A percentile compares a stretch with the other conserved stretches of the same genome.
Conservation (phyloP, 768 basidiomycete species). For the Mycena leptocephala region DNA sequence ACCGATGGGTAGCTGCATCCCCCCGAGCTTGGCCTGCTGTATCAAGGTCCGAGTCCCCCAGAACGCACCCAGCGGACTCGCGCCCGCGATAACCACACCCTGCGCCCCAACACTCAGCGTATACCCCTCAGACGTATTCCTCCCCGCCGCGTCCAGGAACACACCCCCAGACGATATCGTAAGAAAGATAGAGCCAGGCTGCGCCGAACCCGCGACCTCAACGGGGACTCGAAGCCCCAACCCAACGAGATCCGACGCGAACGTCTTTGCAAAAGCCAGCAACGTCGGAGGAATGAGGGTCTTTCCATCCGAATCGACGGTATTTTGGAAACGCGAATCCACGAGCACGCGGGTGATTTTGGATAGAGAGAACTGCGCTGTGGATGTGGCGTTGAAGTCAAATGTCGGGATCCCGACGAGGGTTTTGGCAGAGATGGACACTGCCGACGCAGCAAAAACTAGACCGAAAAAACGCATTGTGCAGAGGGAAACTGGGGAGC, state of each 20-base stretch:
- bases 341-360: conserved; percentile 34
- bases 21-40: conserved; percentile 33
- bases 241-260: conserved; percentile 29
- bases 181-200: conserved; percentile 29
- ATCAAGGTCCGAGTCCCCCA: conserved; percentile 35
- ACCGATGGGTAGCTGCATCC: conserved; percentile 18
- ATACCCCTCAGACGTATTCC: conserved; percentile 33
- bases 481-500: neutral
- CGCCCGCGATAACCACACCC: conserved; percentile 31
- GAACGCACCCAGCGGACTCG: conserved; percentile 33
- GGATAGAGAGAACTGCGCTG: conserved; percentile 21
- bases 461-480: conserved; percentile 10
- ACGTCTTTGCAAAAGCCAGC: conserved; percentile 37
- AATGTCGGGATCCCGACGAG: conserved; percentile 37
- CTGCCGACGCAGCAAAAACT: neutral
- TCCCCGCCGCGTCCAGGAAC: conserved; percentile 32
- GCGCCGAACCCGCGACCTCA: conserved; percentile 5
- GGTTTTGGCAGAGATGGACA: conserved; percentile 13
- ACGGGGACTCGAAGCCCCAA: conserved; percentile 28
- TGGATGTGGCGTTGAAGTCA: conserved; percentile 29
- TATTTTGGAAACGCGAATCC: conserved; percentile 32
- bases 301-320: conserved; percentile 30
- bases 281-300: conserved; percentile 40
- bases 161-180: conserved; percentile 17
- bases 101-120: conserved; percentile 18